A percentile compares a stretch with the other conserved stretches of the same genome.
These are phyloP conservation scores for Trichosporon sp. DNA, from an alignment of 1,284 basidiomycete species.

Conservation along the genomic window DNA sequence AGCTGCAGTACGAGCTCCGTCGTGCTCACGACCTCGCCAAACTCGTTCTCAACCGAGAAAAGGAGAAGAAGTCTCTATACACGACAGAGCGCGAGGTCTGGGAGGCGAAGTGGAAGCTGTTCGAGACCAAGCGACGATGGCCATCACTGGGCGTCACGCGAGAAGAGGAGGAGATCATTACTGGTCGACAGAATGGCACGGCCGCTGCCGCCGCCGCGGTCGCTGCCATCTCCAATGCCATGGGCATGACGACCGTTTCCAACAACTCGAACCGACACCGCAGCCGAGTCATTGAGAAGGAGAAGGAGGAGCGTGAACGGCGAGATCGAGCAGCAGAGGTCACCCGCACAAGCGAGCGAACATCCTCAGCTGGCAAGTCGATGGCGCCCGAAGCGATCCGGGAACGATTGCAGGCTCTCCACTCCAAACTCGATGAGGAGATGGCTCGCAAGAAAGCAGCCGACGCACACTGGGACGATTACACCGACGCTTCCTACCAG, in stretches of 20 bases:
- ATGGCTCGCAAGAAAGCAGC: constrained; percentile 57
- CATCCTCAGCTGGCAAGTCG: constrained; percentile 26
- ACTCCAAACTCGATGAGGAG: constrained; percentile 62
- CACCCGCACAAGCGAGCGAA: constrained; percentile 22
- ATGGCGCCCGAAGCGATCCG: constrained; percentile 41
- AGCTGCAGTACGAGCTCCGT: constrained; percentile 69
- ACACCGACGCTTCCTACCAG: constrained; percentile 71
- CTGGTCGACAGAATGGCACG: constrained; percentile 54
- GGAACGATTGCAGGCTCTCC: constrained; percentile 61
- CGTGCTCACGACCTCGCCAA: constrained; percentile 68
- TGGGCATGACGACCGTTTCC: constrained; percentile 1
- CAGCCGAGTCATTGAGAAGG: constrained; percentile 30
- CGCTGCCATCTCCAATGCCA: constrained; percentile 19
- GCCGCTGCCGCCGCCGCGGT: constrained; percentile 51
- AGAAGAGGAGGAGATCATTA: constrained; percentile 67
- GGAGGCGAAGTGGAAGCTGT: constrained; percentile 68
- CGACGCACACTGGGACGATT: constrained; percentile 80
- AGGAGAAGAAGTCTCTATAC: constrained; percentile 61
- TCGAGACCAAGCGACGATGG: constrained; percentile 73
- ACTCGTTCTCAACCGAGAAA: constrained; percentile 66
- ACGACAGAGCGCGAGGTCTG: constrained; percentile 63
- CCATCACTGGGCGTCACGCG: constrained; percentile 62
- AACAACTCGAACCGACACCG: constrained; percentile 29
- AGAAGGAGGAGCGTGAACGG: constrained; percentile 40
- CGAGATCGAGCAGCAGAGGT: constrained; percentile 35